Base-by-base conservation (phyloP, 2,329 filamentous ascomycete genomes). In the Coniochaeta sp. region DNA sequence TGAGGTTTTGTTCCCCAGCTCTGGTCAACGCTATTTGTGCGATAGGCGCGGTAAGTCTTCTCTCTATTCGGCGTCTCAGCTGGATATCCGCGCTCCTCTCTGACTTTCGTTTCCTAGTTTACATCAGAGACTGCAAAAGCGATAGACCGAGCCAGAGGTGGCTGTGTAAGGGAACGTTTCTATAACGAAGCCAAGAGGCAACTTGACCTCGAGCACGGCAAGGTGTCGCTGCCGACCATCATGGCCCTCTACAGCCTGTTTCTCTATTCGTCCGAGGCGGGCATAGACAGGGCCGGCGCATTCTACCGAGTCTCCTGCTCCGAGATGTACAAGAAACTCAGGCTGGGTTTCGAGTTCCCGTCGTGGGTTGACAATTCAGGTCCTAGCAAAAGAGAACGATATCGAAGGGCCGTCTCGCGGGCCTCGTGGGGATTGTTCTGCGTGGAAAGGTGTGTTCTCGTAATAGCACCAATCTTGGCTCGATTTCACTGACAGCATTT, bases 151-250 rank as follows among this genome's bases (percentile, higher is more conserved):
- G 24, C 38, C 7, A n/a, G 33, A 11, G 56, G 56, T 22, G 56
- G 56, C 26, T 54, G 58, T 33, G n/a, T 59, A 3, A 19, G 50
- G 17, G 36, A 59, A 19, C 24, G 40, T 14, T 61, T 61, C 54
- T 52, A 43, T 12, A 33, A 28, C 22, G 57, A 61, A 52, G 60
- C 60, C 2, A 61, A 61, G 26, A 59, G n/a, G 28, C 47, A 57
- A 7, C 57, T 61, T 2, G 60, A 61, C n/a, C 57, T 50, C 14
- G 60, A 61, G 34, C 17, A 36, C 16, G 60, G 60, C 19, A 55
- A 47, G 9, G 19, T 24, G 26, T 61, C 60, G n/a, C 52, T 61
- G 1, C 38, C 60, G 3, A 59, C 58, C 5, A n/a, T 44, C 28
- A 54, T 54, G 60, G 54, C 40, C 16, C 52, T 61, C 11, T 26